Evolutionary conservation across 345 rosid species (phyloP), one percentile per base, ranked within the genome.

Genomic region (Luvunga scandens): DNA sequence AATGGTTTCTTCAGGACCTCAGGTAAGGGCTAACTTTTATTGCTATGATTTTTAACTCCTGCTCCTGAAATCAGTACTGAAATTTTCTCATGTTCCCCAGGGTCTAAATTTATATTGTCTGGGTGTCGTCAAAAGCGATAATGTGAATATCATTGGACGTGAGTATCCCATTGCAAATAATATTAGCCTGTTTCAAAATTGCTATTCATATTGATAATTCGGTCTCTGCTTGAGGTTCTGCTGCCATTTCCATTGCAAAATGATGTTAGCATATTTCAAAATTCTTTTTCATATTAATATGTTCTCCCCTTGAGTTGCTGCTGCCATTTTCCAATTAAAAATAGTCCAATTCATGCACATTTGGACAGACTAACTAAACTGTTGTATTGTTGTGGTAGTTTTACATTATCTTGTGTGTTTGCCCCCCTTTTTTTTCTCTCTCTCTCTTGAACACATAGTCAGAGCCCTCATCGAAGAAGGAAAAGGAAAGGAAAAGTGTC

Each of bases 101-200:
- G 80, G 74, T 72, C 56, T 63, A 33, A 28, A 24, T 42, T 27
- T 89, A 16, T 95, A 92, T 65, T 96, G 97, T 81, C 88, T 96
- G 70, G 98, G 77, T 63, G 72, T 95, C 33, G 86, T 95, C 77
- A 93, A 85, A 81, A 92, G 92, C 64, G 88, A 85, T 67, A 77
- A 85, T 57, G 80, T 92, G 67, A 91, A 95, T 79, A 90, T 95
- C 80, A 92, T 95, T 9, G 99, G 98, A 84, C 98, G 98, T 94
- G 81, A 94, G 98, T 89, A 56, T 82, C 83, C 75, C 3, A 14
- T 66, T 69, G 12, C 45, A 2, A 31, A 57, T 39, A 8, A 28
- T 70, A 14, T 73, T 60, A 45, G 65, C 77, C 61, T 78, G 19
- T 42, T 45, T 50, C 27, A 25, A n/a, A 72, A 28, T 53, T 71